Base-by-base conservation (phyloP, 345 rosid species). In the Jatropha curcas region DNA sequence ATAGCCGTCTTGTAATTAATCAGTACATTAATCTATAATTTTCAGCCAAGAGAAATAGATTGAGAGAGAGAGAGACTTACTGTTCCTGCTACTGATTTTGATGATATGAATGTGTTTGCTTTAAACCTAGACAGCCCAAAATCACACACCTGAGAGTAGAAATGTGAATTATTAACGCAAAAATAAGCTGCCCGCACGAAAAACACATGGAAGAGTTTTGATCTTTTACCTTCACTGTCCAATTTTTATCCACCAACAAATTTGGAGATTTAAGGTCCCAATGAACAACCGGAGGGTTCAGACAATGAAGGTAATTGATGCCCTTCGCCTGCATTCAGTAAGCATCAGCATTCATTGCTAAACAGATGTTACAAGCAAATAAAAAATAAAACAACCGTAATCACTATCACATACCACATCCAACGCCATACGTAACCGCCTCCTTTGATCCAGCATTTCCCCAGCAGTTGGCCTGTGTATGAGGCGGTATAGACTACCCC, bases 201-300 rank as follows among this genome's bases (percentile, higher is more conserved):
- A n/a, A 60, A 64, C 19, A 48, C 28, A 5, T 37, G 33, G 30
- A 17, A 59, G 2, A 3, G 20, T 8, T 25, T 51, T 12, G 22
- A 48, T n/a, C 46, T 22, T 41, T 33, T 83, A 94, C 98, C 97
- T 94, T 94, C 6, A 94, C 94, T 0, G 94, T 89, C 98, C 97
- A 94, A 72, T 92, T 94, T 80, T 86, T 94, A 84, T 94, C 98
- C 60, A 92, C 98, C 87, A 94, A 79, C 70, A 94, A 72, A 86
- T 94, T 94, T 67, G 98, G 98, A 48, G 98, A 83, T 76, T 94
- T 94, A 34, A 94, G 88, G 86, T 94, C 98, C 98, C 98, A 94
- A 72, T 94, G 98, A 76, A 94, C 92, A 46, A 94, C 84, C 28
- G 98, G 95, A 67, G 98, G 98, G 59, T 72, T 85, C 50, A 94